These are phyloP conservation scores for Epithele typhae DNA, from an alignment of 768 basidiomycete species.

Conservation along the genomic window DNA sequence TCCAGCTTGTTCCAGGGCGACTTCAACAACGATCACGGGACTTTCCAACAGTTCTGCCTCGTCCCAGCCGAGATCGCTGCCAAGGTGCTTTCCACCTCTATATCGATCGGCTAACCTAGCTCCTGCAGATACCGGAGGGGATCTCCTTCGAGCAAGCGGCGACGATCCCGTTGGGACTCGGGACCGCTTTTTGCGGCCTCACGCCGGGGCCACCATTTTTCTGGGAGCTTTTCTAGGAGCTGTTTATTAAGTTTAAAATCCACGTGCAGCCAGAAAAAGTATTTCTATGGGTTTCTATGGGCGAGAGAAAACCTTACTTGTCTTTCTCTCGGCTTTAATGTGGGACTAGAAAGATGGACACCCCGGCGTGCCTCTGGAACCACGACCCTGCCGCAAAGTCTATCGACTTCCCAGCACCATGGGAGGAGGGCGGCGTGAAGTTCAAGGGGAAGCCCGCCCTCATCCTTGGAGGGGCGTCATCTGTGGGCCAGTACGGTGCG, in stretches of 20 bases:
- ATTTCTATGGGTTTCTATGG: too few relatives aligned
- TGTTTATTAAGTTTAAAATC: too few relatives aligned
- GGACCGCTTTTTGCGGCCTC: not conserved
- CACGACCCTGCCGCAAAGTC: not conserved
- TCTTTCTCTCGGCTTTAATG: too few relatives aligned
- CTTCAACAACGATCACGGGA: conserved; percentile 1
- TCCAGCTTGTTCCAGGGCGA: conserved; percentile 5
- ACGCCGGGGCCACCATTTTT: too few relatives aligned
- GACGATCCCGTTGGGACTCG: conserved; percentile 3
- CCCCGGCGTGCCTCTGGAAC: too few relatives aligned
- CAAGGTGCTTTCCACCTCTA: conserved; percentile 19
- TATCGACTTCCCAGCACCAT: conserved; percentile 10
- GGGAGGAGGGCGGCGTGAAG: conserved; percentile 14
- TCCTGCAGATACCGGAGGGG: conserved; percentile 13
- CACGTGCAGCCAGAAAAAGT: too few relatives aligned
- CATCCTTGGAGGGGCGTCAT: conserved; percentile 19
- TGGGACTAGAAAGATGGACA: too few relatives aligned
- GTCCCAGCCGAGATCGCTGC: conserved; percentile 17
- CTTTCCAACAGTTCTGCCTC: conserved; percentile 21
- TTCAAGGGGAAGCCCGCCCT: conserved; percentile 17
- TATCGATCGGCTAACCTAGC: too few relatives aligned
- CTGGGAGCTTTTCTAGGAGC: too few relatives aligned
- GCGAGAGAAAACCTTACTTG: too few relatives aligned
- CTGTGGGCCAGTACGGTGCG: conserved; percentile 19
- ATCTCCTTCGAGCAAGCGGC: conserved; percentile 13